Evolutionary conservation across 345 rosid species (phyloP), one percentile per base, ranked within the genome.

Genomic region (Melastoma malabathricum): DNA sequence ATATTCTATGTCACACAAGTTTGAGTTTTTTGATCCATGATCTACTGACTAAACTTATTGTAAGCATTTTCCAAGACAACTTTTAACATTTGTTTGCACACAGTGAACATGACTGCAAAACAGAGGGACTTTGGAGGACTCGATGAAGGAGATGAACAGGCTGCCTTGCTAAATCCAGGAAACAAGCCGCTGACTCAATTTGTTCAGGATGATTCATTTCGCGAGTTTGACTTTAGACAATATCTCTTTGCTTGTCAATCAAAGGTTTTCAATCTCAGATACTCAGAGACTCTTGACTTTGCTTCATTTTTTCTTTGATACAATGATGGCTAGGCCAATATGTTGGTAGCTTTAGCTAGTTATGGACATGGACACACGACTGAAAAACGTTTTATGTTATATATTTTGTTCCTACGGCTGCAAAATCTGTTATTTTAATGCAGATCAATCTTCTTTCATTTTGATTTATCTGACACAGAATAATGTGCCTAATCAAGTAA

Each of bases 211-310:
- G 96, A 84, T 65, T 82, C 87, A 31, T 90, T 86, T 59, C 77
- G 89, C 62, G 98, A 84, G 66, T 92, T 84, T 59, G 98, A 92
- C 47, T 92, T 87, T 72, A 80, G 89, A 65, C 96, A 87, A 64
- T 92, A 87, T 73, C 82, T 87, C 54, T 86, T 92, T 71, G 87
- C 95, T 54, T 84, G 85, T 64, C 96, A 92, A 63, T 80, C 93
- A 54, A 74, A 79, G 93, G 98, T 92, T 45, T 29, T 70, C 59
- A 63, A n/a, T 29, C 18, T 43, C 38, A 31, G 38, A 31, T 5
- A 5, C 10, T 31, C 38, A 22, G 25, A 1, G 25, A 1, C 4
- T 22, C 25, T 22, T 4, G 25, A 22, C 25, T 22, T 22, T 1
- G 25, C 25, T 22, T 22, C 25, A 22, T 1, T 22, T 22, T 22